These are phyloP conservation scores for Blastomyces gilchristii DNA, from an alignment of 2,329 filamentous ascomycete species.

Conservation along the genomic window DNA sequence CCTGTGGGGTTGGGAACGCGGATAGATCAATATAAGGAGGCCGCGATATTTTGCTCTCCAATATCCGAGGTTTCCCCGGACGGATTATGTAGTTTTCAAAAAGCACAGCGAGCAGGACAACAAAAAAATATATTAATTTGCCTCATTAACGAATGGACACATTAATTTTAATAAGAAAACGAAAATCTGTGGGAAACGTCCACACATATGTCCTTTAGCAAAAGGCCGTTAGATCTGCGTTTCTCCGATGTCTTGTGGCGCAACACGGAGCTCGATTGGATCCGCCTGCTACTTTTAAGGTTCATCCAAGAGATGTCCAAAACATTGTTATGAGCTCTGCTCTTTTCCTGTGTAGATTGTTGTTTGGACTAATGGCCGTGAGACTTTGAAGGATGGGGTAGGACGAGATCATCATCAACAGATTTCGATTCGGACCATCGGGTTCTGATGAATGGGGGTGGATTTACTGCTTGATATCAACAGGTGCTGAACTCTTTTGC, in stretches of 20 bases:
- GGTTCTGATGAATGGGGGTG: not conserved
- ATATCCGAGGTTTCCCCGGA: not conserved
- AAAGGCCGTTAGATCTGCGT: not conserved
- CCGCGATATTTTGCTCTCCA: no score
- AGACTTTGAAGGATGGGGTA: not conserved
- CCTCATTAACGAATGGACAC: not conserved
- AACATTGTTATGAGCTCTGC: no score
- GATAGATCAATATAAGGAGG: not conserved
- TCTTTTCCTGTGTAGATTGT: not conserved
- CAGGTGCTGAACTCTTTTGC: not conserved
- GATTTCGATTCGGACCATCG: not conserved
- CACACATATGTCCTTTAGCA: not conserved
- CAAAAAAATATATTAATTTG: not conserved
- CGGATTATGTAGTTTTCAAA: no score
- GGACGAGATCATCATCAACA: not conserved
- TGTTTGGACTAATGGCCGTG: not conserved
- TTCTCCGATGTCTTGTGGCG: not conserved
- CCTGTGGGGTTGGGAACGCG: no score
- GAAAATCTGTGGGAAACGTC: not conserved
- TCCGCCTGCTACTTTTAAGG: no score
- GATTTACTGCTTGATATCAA: not conserved
- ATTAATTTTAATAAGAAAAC: not conserved
- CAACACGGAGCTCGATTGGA: not conserved
- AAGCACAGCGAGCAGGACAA: not conserved
- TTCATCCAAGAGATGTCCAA: not conserved